A percentile compares a stretch with the other conserved stretches of the same genome.
These are phyloP conservation scores for Phytophthora litchii DNA, from an alignment of 352 stramenopile genomes.

Conservation along the genomic window DNA sequence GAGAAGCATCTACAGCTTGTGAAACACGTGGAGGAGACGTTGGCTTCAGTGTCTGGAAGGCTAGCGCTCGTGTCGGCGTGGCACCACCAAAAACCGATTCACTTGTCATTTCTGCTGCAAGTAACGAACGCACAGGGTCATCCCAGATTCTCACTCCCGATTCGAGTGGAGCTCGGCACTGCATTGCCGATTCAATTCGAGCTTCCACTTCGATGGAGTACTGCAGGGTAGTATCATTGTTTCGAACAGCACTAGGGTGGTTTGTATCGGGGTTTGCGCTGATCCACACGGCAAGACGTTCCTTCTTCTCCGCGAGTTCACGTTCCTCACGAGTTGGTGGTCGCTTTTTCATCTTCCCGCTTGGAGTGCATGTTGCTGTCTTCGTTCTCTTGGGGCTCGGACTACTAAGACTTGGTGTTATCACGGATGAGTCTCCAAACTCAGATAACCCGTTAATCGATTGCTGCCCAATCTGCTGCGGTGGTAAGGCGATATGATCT, in stretches of 20 bases:
- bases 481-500: slow-evolving; percentile 10
- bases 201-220: slow-evolving; percentile 50
- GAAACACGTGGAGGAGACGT: not conserved
- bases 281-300: slow-evolving; percentile 26
- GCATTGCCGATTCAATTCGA: slow-evolving; percentile 42
- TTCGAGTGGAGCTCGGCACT: slow-evolving; percentile 18
- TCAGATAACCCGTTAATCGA: slow-evolving; percentile 3
- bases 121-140: slow-evolving; percentile 52
- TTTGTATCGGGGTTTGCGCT: slow-evolving; percentile 20
- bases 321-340: slow-evolving; percentile 21
- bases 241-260: not conserved
- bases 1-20: not conserved
- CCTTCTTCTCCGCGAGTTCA: slow-evolving; percentile 24
- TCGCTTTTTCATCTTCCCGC: slow-evolving; percentile 30
- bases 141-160: slow-evolving; percentile 41
- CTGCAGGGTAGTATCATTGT: not conserved
- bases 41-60: slow-evolving; percentile 22
- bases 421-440: slow-evolving; percentile 5
- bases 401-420: slow-evolving; percentile 5
- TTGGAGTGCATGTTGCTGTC: slow-evolving; percentile 17
- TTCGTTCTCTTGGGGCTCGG: slow-evolving; percentile 4
- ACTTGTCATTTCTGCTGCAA: slow-evolving; percentile 62
- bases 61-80: slow-evolving; percentile 39
- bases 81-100: slow-evolving; percentile 58
- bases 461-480: slow-evolving; percentile 7